Evolutionary conservation across 2,329 filamentous ascomycete species (phyloP).

Genomic region (Arthrocladium fulminans): DNA sequence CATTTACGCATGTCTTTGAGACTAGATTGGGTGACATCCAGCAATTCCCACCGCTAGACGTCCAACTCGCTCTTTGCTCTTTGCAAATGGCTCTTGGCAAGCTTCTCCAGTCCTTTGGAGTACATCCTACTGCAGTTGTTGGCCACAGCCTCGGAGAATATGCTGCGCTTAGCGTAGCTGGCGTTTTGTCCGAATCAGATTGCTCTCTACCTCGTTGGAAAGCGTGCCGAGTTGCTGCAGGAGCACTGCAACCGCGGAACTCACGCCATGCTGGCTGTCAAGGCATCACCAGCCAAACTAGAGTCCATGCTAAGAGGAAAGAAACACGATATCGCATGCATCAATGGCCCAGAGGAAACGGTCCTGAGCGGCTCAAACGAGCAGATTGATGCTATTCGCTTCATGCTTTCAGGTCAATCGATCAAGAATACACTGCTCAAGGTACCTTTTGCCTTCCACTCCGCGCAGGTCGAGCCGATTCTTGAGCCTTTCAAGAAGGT

Average conservation of each 20-base stretch:
- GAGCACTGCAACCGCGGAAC: slow-evolving; percentile 33
- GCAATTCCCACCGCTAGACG: slow-evolving; percentile 26
- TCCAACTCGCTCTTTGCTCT: slow-evolving; percentile 31
- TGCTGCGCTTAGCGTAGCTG: slow-evolving; percentile 33
- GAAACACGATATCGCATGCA: slow-evolving; percentile 31
- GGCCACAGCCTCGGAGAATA: slow-evolving; percentile 38
- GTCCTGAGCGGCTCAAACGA: slow-evolving; percentile 33
- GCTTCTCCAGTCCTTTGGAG: slow-evolving; percentile 30
- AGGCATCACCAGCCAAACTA: slow-evolving; percentile 29
- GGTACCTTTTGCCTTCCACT: slow-evolving; percentile 41
- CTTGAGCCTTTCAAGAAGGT: slow-evolving; percentile 33
- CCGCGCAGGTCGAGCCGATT: slow-evolving; percentile 39
- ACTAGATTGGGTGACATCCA: slow-evolving; percentile 26
- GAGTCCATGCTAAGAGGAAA: slow-evolving; percentile 24
- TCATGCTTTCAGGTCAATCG: slow-evolving; percentile 28
- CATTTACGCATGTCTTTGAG: slow-evolving; percentile 30
- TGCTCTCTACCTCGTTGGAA: slow-evolving; percentile 34
- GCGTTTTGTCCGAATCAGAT: slow-evolving; percentile 31
- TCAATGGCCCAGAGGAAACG: slow-evolving; percentile 36
- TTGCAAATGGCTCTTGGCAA: slow-evolving; percentile 33
- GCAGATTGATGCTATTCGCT: slow-evolving; percentile 31
- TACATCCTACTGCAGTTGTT: slow-evolving; percentile 32
- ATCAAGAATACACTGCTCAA: slow-evolving; percentile 35
- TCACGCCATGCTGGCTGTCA: slow-evolving; percentile 38
- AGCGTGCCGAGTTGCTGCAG: slow-evolving; percentile 33